These are phyloP conservation scores for Thalia dealbata DNA, from an alignment of 176 grass and related monocot species.

Conservation along the genomic window DNA sequence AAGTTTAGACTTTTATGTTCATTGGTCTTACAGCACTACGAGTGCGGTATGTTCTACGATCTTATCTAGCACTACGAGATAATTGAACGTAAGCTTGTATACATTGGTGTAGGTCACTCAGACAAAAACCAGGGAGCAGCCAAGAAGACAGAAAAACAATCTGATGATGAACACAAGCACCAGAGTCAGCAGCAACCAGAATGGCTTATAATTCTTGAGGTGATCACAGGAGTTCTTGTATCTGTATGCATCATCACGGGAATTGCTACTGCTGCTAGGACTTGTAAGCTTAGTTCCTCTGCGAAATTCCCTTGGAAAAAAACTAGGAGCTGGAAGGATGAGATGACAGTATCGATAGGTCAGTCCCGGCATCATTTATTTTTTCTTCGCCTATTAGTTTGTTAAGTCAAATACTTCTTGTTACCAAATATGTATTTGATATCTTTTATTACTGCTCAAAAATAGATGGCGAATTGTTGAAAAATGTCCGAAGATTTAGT, in stretches of 20 bases:
- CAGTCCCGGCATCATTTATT: too few species aligned
- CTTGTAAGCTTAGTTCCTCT: conserved; percentile 50
- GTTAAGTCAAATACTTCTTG: not conserved
- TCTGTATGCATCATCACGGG: conserved; percentile 56
- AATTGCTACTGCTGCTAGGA: conserved; percentile 56
- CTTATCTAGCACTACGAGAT: too few species aligned
- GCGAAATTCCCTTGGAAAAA: conserved; percentile 59
- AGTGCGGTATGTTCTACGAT: too few species aligned
- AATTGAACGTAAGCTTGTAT: not conserved
- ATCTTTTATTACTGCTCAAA: conserved; percentile 10
- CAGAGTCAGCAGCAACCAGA: conserved; percentile 43
- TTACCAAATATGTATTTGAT: not conserved
- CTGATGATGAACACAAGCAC: conserved; percentile 34
- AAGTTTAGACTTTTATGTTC: too few species aligned
- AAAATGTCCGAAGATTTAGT: conserved; percentile 54
- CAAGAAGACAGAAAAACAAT: conserved; percentile 28
- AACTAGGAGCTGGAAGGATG: conserved; percentile 56
- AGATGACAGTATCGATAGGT: conserved; percentile 68
- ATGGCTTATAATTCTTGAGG: conserved; percentile 93
- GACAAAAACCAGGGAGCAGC: conserved; percentile 33
- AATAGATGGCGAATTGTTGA: conserved; percentile 77
- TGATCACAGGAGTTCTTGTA: conserved; percentile 67
- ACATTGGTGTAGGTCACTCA: conserved; percentile 39
- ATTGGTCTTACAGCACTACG: too few species aligned
- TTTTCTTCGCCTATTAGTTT: too few species aligned